Evolutionary conservation across 1,139 yeast species (phyloP), one percentile per base, ranked within the genome.

Genomic region (Hemisphaericaspora subhashii): DNA sequence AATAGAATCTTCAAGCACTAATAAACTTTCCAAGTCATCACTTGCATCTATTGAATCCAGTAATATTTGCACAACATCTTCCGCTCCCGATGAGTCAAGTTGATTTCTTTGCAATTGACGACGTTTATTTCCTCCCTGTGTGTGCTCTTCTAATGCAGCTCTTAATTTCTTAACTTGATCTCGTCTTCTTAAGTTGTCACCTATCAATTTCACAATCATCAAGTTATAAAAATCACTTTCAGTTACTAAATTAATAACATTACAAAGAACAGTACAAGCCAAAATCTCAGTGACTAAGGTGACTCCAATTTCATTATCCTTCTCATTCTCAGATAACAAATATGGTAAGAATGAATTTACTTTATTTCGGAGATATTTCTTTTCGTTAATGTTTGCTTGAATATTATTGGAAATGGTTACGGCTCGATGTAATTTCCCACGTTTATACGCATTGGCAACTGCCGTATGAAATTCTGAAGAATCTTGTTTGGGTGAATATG

Each of bases 161-260:
- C 95, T 66, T 13, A 89, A 70, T 48, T 80, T 78, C 46, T 83
- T 79, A 0, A 89, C 95, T 52, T 86, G 89, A 29, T 77, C 78
- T 45, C 90, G 71, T 51, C 88, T 94, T 46, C 81, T 81, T 53
- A 90, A 67, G 18, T 83, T 77, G 23, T 76, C 78, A 0, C 88
- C 84, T 3, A 86, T 77, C 3, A 76, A 58, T 38, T 77, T 75
- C 5, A 82, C 81, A 14, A 88, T 72, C 37, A 73, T 55, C 40
- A 79, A 73, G 55, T 89, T 90, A 77, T 84, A 84, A 45, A 81
- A 85, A 55, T 88, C 95, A 1, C 92, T 79, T 41, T 86, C 92
- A 0, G 84, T 66, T 1, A 85, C 52, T 66, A 83, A 74, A 16
- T 66, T 60, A 20, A 86, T 53, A 0, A 83, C 55, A 36, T 77